These are phyloP conservation scores for Monosporascus sp. DNA, from an alignment of 2,329 filamentous ascomycete species.

Conservation along the genomic window DNA sequence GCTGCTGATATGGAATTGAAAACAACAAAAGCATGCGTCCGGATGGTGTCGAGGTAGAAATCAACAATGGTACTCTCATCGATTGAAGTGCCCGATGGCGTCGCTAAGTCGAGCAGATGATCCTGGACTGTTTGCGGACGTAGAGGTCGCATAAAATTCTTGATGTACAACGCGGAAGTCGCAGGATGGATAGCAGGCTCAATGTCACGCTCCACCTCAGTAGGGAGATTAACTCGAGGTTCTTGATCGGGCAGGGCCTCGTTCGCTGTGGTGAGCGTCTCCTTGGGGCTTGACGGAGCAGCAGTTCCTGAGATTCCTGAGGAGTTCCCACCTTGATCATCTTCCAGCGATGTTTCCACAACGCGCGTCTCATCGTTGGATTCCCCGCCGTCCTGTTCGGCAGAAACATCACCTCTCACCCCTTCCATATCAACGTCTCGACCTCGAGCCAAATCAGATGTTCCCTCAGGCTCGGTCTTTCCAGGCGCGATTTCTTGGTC, in stretches of 20 bases:
- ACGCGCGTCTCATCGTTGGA: neutral
- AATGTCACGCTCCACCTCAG: constrained; percentile 28
- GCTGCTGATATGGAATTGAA: constrained; percentile 68
- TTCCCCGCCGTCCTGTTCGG: neutral
- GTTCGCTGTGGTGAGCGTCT: constrained; percentile 7
- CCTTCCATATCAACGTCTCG: constrained; percentile 12
- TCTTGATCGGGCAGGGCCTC: constrained; percentile 16
- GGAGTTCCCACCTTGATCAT: neutral
- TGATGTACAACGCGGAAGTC: constrained; percentile 79
- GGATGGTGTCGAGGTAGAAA: constrained; percentile 79
- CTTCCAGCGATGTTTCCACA: neutral
- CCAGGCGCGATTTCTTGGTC: constrained; percentile 11
- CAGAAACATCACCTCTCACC: constrained; percentile 2
- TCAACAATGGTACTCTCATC: constrained; percentile 53
- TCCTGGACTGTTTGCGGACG: constrained; percentile 60
- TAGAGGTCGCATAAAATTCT: constrained; percentile 83
- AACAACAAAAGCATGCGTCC: constrained; percentile 78
- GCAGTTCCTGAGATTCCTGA: neutral
- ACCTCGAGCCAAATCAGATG: neutral
- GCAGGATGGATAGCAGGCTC: constrained; percentile 62
- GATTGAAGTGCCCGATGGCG: constrained; percentile 44
- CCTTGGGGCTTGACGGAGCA: constrained; percentile 2
- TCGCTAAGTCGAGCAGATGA: constrained; percentile 65
- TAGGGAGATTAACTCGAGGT: constrained; percentile 7
- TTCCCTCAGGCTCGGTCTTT: neutral